Conservation (phyloP, 805 yeast species). For the Candida nitratophila region DNA sequence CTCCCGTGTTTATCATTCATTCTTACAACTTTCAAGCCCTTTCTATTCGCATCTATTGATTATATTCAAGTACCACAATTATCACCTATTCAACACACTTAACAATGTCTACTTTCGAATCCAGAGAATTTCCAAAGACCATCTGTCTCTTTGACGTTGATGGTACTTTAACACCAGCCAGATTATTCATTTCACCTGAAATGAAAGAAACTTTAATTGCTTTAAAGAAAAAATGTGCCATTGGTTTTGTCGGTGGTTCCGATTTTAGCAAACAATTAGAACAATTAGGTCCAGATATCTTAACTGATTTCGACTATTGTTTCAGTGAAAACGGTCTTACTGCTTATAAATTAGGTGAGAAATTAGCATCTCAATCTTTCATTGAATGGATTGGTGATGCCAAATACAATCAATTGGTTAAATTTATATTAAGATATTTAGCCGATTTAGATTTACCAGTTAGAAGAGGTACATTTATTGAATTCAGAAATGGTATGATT, state of each 20-base stretch:
- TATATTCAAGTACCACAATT: no score
- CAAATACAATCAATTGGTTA: constrained; percentile 82
- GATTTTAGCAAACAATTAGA: constrained; percentile 92
- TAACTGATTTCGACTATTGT: constrained; percentile 85
- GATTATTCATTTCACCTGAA: constrained; percentile 63
- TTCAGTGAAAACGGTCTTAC: constrained; percentile 97
- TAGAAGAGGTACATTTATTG: constrained; percentile 98
- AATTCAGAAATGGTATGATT: constrained; percentile 99
- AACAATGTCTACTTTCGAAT: constrained; percentile 45
- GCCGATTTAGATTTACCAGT: constrained; percentile 84
- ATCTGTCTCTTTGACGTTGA: constrained; percentile 95
- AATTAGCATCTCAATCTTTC: constrained; percentile 89
- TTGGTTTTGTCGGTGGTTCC: constrained; percentile 98
- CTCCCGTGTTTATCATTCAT: no score
- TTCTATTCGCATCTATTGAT: no score
- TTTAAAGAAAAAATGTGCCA: constrained; percentile 84
- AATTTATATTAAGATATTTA: constrained; percentile 79
- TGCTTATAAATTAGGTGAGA: constrained; percentile 87
- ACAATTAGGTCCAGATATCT: constrained; percentile 80
- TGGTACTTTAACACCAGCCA: constrained; percentile 97
- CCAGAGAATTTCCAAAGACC: constrained; percentile 77
- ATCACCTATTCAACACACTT: constrained; percentile 47
- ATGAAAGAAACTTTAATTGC: constrained; percentile 63
- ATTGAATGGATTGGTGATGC: constrained; percentile 94
- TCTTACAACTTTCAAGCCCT: no score